Conservation (phyloP, 2,329 filamentous ascomycete genomes). For the Pleomassaria siparia region DNA sequence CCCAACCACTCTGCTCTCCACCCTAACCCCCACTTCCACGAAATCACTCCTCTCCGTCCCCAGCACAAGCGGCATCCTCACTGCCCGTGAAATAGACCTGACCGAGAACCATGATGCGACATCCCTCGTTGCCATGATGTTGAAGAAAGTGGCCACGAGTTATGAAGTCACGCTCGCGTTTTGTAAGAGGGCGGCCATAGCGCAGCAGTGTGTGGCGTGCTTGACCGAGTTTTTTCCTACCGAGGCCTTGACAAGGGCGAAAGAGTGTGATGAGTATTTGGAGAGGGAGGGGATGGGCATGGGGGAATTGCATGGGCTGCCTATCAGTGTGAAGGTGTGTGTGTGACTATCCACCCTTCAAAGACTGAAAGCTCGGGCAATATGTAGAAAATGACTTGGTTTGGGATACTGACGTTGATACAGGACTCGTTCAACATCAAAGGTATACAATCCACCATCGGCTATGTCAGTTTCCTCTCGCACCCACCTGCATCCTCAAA, state of each 20-base stretch:
- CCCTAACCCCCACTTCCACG: slow-evolving; percentile 9
- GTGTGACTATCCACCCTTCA: no score
- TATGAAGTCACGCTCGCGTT: slow-evolving; percentile 56
- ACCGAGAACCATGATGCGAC: slow-evolving; percentile 42
- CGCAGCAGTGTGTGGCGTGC: slow-evolving; percentile 59
- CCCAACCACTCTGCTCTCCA: slow-evolving; percentile 18
- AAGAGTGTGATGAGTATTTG: slow-evolving; percentile 42
- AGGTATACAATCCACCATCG: slow-evolving; percentile 59
- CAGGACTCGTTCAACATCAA: slow-evolving; percentile 63
- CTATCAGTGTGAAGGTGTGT: slow-evolving; percentile 55
- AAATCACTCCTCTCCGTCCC: slow-evolving; percentile 32
- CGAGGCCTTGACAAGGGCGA: slow-evolving; percentile 42
- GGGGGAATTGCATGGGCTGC: slow-evolving; percentile 57
- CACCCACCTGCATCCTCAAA: slow-evolving; percentile 35
- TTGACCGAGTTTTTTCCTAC: slow-evolving; percentile 49
- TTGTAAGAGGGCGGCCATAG: slow-evolving; percentile 55
- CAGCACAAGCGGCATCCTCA: slow-evolving; percentile 31
- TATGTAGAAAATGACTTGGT: no score
- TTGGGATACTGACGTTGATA: no score
- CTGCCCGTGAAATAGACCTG: slow-evolving; percentile 32
- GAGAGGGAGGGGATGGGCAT: slow-evolving; percentile 44
- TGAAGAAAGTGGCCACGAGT: slow-evolving; percentile 22
- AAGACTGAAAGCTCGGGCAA: no score
- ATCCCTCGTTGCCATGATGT: slow-evolving; percentile 29
- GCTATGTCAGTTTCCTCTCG: slow-evolving; percentile 53